phyloP scores from a whole-genome alignment of 768 basidiomycete species.

The Macrocybe gigantea region DNA sequence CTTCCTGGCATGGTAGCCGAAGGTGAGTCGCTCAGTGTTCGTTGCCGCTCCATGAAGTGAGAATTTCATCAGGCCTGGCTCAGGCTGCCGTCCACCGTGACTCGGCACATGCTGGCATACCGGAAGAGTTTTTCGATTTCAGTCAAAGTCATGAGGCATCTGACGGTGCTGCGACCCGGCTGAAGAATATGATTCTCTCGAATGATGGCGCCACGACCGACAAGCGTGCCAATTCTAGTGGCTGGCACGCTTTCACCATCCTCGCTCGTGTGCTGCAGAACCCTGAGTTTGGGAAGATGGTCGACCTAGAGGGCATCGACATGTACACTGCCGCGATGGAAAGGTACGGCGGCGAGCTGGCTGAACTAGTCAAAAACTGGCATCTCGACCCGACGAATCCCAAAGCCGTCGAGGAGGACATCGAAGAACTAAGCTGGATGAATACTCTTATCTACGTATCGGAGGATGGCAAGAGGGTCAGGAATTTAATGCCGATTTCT shows the following conservation, averaged over 20 bases:
- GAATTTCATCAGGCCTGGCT: conserved; percentile 43
- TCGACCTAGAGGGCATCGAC: conserved; percentile 4
- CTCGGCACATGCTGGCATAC: conserved; percentile 19
- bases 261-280: conserved; percentile 14
- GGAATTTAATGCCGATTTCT: conserved; percentile 17
- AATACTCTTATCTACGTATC: conserved; percentile 13
- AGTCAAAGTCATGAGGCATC: background rate
- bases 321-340: conserved; percentile 9
- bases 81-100: conserved; percentile 44
- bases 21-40: conserved; percentile 30
- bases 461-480: conserved; percentile 13
- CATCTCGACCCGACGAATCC: conserved; percentile 10
- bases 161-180: background rate
- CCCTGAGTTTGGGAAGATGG: conserved; percentile 10
- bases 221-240: background rate
- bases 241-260: conserved; percentile 12
- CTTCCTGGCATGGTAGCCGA: conserved; percentile 57
- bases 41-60: background rate
- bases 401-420: conserved; percentile 9
- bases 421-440: conserved; percentile 16
- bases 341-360: conserved; percentile 5
- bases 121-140: conserved; percentile 11
- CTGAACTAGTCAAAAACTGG: conserved; percentile 12
- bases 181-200: conserved; percentile 9
- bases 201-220: conserved; percentile 4